Conservation (phyloP, 1,284 basidiomycete genomes). For the Phellinidium pouzarii region DNA sequence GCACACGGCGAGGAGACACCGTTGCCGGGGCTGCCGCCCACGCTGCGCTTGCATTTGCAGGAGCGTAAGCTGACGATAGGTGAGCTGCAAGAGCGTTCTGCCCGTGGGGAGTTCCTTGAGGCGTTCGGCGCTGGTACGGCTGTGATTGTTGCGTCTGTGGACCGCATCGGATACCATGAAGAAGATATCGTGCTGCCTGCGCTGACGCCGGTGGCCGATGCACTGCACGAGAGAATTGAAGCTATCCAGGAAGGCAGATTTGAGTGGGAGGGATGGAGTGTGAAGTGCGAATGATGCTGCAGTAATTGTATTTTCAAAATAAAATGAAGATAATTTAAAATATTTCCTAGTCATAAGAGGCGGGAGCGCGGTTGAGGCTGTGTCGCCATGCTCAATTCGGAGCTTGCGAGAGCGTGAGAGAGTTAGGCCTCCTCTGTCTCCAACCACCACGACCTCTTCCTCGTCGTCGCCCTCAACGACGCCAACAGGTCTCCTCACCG, state of each 20-base stretch:
- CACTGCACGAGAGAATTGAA: slow-evolving; percentile 47
- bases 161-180: slow-evolving; percentile 47
- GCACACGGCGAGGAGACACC: slow-evolving; percentile 34
- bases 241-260: slow-evolving; percentile 61
- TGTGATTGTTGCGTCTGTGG: slow-evolving; percentile 53
- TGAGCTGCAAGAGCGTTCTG: slow-evolving; percentile 46
- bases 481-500: background rate
- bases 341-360: background rate
- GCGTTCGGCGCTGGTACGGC: slow-evolving; percentile 72
- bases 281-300: slow-evolving; percentile 28
- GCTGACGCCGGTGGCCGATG: slow-evolving; percentile 45
- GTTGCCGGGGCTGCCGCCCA: slow-evolving; percentile 35
- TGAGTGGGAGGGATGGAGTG: slow-evolving; percentile 48
- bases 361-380: slow-evolving; percentile 3
- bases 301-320: background rate
- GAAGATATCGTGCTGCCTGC: slow-evolving; percentile 43
- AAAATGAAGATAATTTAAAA: no score
- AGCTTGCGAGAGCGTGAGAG: slow-evolving; percentile 1
- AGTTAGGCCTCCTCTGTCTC: slow-evolving; percentile 4
- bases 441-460: slow-evolving; percentile 12
- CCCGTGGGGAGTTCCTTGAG: slow-evolving; percentile 53
- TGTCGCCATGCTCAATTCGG: background rate
- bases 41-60: slow-evolving; percentile 39
- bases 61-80: slow-evolving; percentile 60
- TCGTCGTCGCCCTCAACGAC: slow-evolving; percentile 10